A percentile compares a stretch with the other conserved stretches of the same genome.
Conservation (phyloP, 2,329 filamentous ascomycete species). For the Microdochium bolleyi region DNA sequence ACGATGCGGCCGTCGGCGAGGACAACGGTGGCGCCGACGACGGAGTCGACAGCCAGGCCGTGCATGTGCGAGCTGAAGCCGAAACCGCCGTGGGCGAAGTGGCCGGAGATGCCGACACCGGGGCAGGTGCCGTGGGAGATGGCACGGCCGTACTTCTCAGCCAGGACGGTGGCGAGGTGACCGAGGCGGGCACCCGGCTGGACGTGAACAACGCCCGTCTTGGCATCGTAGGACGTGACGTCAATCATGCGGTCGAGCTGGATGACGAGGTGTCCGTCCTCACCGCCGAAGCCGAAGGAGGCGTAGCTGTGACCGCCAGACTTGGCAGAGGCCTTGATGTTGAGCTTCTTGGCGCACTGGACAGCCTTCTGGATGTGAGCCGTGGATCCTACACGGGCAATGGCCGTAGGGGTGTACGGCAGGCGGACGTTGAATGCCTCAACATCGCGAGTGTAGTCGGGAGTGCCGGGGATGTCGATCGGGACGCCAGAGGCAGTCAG, state of each 20-base stretch:
- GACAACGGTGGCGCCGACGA: conserved; percentile 21
- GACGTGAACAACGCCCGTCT: conserved; percentile 29
- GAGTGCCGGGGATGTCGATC: conserved; percentile 14
- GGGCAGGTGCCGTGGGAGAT: conserved; percentile 28
- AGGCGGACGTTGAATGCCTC: conserved; percentile 19
- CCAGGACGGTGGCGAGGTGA: conserved; percentile 24
- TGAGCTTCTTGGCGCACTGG: conserved; percentile 28
- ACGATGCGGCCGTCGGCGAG: conserved; percentile 9
- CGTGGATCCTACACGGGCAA: conserved; percentile 30
- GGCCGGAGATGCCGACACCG: conserved; percentile 27
- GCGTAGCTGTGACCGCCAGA: conserved; percentile 42
- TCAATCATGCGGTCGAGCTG: conserved; percentile 33
- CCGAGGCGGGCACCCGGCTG: conserved; percentile 35
- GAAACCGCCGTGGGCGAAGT: conserved; percentile 26
- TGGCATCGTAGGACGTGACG: conserved; percentile 24
- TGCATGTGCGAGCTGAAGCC: conserved; percentile 30
- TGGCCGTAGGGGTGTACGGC: conserved; percentile 25
- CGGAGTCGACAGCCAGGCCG: conserved; percentile 36
- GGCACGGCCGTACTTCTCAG: conserved; percentile 16
- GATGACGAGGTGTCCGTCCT: conserved; percentile 36
- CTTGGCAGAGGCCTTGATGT: conserved; percentile 35
- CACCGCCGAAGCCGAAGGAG: conserved; percentile 33
- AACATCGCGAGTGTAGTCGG: conserved; percentile 17
- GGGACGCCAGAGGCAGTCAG: conserved; percentile 12
- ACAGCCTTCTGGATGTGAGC: conserved; percentile 35